Evolutionary conservation across 306 rosid species (phyloP), one percentile per base, ranked within the genome.

Genomic region (Quercus bicolor): DNA sequence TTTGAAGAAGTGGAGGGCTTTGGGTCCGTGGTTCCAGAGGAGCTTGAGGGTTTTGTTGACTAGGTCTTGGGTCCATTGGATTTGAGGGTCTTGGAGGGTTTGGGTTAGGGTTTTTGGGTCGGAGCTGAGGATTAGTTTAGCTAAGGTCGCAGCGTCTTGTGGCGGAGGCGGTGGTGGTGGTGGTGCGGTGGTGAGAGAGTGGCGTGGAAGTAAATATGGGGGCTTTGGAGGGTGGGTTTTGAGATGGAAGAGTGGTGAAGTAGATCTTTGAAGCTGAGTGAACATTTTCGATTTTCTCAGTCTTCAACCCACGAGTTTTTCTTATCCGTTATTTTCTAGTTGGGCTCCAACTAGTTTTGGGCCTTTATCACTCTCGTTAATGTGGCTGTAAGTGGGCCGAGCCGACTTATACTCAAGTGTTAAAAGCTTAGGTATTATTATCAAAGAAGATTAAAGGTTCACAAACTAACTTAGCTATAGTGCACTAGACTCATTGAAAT

Each of bases 21-120:
- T 94, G 75, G 98, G 98, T 15, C 95, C 97, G 53, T 95, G 91
- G 79, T 91, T 89, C 97, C 96, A 95, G 8, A 95, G 90, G 55
- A 88, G 90, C 74, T 95, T 95, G 31, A 95, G 3, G 45, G 45
- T 40, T 40, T 40, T 40, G 45, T 40, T 40, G 45, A 40, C 45
- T 40, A 40, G 45, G 45, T 40, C 45, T 40, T 40, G 75, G 48
- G 81, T 87, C 97, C 97, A 95, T 64, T 74, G 83, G 75, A 92
- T 52, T 0, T 19, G 52, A 24, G 86, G 75, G 20, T 75, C 68
- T 78, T 52, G 74, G 31, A 95, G 90, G 78, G 81, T 24, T 77
- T 80, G 45, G 14, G 85, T 40, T 65, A 92, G 87, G 77, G 89
- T 53, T 75, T 20, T 21, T 2, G 85, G 84, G 72, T 85, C 88